phyloP scores from a whole-genome alignment of 2,329 filamentous ascomycete genomes.

The Thelonectria olida region DNA sequence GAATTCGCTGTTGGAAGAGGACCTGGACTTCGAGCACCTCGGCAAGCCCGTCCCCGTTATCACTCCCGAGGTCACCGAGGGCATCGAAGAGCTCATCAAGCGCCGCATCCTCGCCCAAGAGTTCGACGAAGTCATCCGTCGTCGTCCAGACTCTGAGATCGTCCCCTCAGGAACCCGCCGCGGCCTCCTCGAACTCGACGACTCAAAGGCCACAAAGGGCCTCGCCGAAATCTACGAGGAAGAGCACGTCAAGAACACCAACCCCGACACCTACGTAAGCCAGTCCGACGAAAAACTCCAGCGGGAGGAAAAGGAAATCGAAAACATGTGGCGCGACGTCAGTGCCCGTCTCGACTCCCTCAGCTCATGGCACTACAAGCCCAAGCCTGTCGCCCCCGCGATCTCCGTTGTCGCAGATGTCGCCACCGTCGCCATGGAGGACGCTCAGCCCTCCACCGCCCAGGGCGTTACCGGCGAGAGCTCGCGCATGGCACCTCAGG shows the following conservation, averaged over 20 bases:
- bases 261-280: slow-evolving; percentile 83
- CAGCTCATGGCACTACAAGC: slow-evolving; percentile 94
- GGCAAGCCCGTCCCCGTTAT: slow-evolving; percentile 96
- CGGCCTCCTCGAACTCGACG: slow-evolving; percentile 82
- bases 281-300: slow-evolving; percentile 83
- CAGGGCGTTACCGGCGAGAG: slow-evolving; percentile 74
- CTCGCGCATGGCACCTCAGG: slow-evolving; percentile 89
- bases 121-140: slow-evolving; percentile 89
- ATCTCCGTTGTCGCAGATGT: slow-evolving; percentile 91
- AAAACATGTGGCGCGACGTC: slow-evolving; percentile 83
- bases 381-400: slow-evolving; percentile 81
- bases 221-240: slow-evolving; percentile 95
- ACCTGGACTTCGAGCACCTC: slow-evolving; percentile 93
- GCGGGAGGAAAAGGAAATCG: slow-evolving; percentile 85
- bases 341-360: slow-evolving; percentile 85
- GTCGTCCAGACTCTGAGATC: slow-evolving; percentile 78
- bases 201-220: slow-evolving; percentile 86
- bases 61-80: slow-evolving; percentile 88
- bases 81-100: slow-evolving; percentile 94
- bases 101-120: slow-evolving; percentile 87
- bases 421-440: slow-evolving; percentile 93
- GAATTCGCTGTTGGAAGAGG: slow-evolving; percentile 93
- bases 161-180: slow-evolving; percentile 70
- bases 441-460: slow-evolving; percentile 86
- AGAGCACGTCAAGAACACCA: slow-evolving; percentile 81